Evolutionary conservation across 768 basidiomycete species (phyloP).

Genomic region (Omphalotus guepiniiformis): DNA sequence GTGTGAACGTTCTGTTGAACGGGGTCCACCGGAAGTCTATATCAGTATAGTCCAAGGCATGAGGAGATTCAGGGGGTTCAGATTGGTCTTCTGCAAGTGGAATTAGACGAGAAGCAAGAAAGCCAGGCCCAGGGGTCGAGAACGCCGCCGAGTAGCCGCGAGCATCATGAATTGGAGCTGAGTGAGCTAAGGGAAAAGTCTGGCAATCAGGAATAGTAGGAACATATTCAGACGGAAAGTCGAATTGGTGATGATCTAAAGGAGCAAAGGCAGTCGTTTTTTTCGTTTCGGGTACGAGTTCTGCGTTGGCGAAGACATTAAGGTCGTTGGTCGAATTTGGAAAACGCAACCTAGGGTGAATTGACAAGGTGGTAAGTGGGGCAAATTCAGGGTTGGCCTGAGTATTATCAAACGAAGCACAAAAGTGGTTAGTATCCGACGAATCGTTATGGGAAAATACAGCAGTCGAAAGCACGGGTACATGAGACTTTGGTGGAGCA

Average conservation of each 20-base stretch:
- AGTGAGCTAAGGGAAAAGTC: background rate
- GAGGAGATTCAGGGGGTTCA: background rate
- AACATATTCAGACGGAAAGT: background rate
- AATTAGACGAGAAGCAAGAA: conserved; percentile 3
- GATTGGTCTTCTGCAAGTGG: background rate
- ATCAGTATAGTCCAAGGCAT: background rate
- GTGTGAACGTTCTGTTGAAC: conserved; percentile 2
- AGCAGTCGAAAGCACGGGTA: background rate
- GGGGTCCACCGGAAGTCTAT: conserved; percentile 7
- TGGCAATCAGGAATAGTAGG: background rate
- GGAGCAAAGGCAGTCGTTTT: background rate
- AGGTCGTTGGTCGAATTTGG: background rate
- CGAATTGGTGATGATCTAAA: background rate
- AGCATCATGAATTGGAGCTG: background rate
- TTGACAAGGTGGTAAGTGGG: background rate
- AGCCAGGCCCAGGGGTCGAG: conserved; percentile 3
- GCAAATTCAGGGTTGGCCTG: background rate
- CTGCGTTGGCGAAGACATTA: background rate
- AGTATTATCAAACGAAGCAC: no score
- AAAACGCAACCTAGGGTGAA: background rate
- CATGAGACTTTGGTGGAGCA: background rate
- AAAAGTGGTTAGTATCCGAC: no score
- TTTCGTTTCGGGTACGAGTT: background rate
- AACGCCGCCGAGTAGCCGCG: conserved; percentile 1
- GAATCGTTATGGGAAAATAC: background rate